phyloP scores from a whole-genome alignment of 305 asterid genomes.

The Fraxinus albicans region DNA sequence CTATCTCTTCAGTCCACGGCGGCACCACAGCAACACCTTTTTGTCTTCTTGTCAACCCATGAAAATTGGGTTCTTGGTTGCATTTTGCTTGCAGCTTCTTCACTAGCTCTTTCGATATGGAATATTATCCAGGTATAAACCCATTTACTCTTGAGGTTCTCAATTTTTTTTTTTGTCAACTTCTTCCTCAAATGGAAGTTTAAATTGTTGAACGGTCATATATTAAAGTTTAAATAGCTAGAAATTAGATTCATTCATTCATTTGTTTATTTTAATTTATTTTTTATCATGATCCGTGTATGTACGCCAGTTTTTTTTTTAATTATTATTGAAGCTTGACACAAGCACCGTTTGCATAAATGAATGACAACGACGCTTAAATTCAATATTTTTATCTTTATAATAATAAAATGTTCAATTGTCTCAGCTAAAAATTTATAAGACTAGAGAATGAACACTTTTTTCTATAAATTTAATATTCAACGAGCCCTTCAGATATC shows the following conservation, averaged over 20 bases:
- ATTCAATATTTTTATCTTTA: too few species aligned
- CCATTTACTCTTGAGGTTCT: not conserved
- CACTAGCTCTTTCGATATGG: constrained; percentile 57
- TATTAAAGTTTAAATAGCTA: too few species aligned
- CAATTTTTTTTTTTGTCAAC: not conserved
- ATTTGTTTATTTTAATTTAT: too few species aligned
- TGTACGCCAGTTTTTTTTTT: too few species aligned
- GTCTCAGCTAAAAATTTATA: not conserved
- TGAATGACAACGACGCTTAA: not conserved
- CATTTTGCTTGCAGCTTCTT: constrained; percentile 59
- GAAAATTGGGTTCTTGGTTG: constrained; percentile 78
- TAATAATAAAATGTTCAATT: not conserved
- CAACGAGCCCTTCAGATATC: not conserved
- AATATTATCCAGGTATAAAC: constrained; percentile 58
- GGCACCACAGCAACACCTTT: constrained; percentile 14
- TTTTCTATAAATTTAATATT: not conserved
- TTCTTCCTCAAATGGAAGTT: not conserved
- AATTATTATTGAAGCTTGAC: too few species aligned
- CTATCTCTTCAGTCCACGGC: constrained; percentile 21
- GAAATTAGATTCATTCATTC: too few species aligned
- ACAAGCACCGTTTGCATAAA: not conserved
- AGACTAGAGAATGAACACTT: not conserved
- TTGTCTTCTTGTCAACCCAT: constrained; percentile 57
- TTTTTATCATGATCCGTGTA: too few species aligned
- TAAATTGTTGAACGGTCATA: too few species aligned